Base-by-base conservation (phyloP, 768 basidiomycete genomes). In the Chlorophyllum brunneum region DNA sequence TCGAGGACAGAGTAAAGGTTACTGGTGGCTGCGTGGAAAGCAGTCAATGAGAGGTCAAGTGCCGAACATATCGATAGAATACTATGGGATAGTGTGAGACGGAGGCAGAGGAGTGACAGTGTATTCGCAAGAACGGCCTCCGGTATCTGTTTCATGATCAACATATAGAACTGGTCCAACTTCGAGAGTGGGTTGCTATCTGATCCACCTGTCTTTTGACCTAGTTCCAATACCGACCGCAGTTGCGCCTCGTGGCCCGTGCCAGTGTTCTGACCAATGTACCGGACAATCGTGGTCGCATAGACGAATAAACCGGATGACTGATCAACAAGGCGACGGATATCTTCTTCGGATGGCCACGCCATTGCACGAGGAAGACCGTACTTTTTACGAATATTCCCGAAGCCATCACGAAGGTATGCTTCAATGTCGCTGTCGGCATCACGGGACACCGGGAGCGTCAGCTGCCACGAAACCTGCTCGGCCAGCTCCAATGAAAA, bases 371-470 rank as follows among this genome's bases (percentile, higher is more conserved):
- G 1, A 9, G 33, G 48, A 22, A 60, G 38, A 5, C 39, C 18
- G 2, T 53, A 15, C n/a, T 48, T 37, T 0, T 15, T 23, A 2
- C 43, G 56, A 26, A 58, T 58, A 13, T 4, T 30, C 11, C 18
- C 16, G 46, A 61, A 59, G 5, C 51, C 40, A 22, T 40, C 38
- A 1, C 33, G 43, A 7, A 63, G 49, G 54, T 55, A 63, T 20
- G n/a, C 47, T 23, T 48, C 44, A 10, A 65, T 60, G n/a, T 65
- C 62, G 3, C 34, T 15, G 16, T 58, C 51, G 0, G 59, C 56
- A 13, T 55, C 39, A 3, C 48, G 18, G 10, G 56, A 48, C 8
- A 52, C 50, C 11, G 53, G 51, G 4, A 55, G 51, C n/a, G 27
- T 22, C 3, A 59, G 31, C 10, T 29, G 22, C 18, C 24, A 16